Percentiles rank a stretch among this genome's conserved stretches.
Conservation (phyloP, 345 rosid genomes). For the Citrus glauca region DNA sequence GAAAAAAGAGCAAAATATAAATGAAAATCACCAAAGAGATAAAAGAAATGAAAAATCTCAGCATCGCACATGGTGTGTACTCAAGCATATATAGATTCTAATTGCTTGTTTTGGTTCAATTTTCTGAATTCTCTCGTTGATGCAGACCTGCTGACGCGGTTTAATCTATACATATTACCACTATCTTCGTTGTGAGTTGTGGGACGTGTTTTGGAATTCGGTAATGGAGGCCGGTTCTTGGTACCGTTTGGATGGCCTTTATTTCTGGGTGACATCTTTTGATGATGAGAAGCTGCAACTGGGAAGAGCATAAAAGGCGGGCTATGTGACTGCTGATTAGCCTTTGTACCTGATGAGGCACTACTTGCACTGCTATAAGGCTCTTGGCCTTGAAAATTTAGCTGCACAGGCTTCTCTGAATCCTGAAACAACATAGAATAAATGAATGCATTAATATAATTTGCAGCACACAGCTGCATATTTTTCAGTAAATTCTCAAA, state of each 20-base stretch:
- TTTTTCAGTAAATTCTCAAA: background rate
- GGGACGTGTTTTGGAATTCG: constrained; percentile 19
- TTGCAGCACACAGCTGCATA: background rate
- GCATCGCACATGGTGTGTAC: constrained; percentile 13
- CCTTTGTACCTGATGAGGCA: constrained; percentile 34
- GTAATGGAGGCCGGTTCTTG: constrained; percentile 38
- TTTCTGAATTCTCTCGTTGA: constrained; percentile 52
- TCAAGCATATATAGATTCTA: constrained; percentile 26
- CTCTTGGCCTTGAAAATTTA: constrained; percentile 21
- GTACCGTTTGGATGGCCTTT: constrained; percentile 10
- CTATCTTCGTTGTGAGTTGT: constrained; percentile 15
- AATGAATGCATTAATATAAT: background rate
- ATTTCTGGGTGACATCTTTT: constrained; percentile 20
- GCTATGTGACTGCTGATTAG: constrained; percentile 1
- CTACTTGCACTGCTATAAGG: constrained; percentile 31
- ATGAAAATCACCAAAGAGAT: background rate
- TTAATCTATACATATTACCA: constrained; percentile 27
- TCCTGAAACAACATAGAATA: constrained; percentile 27
- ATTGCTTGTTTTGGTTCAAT: constrained; percentile 27
- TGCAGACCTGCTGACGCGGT: constrained; percentile 40
- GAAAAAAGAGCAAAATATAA: background rate
- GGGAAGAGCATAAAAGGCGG: constrained; percentile 20
- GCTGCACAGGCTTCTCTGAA: constrained; percentile 9
- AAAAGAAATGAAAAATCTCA: background rate
- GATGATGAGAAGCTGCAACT: constrained; percentile 11